Base-by-base conservation (phyloP, 306 rosid species). In the Cucumis cinereus region DNA sequence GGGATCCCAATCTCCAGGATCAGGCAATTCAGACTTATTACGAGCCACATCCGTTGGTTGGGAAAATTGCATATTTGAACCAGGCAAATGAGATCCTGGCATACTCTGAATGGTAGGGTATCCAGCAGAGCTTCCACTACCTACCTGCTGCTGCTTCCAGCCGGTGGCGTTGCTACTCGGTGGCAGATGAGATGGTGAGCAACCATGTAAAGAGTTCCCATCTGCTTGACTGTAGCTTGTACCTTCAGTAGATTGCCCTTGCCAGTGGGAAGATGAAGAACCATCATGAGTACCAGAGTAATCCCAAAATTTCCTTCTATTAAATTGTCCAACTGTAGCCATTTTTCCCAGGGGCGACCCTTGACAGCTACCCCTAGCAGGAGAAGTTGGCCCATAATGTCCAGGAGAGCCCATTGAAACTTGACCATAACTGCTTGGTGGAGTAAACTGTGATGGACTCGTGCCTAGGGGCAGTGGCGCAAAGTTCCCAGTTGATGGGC, bases 1-100 rank as follows among this genome's bases (percentile, higher is more conserved):
- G 68, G 99, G 99, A 84, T 95, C 99, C 99, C 99, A 95, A 72
- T 95, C 99, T 77, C 93, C 96, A 73, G 98, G 98, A 87, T 95
- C 92, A 76, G 99, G 99, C 86, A 89, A 78, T 70, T 89, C 99
- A 3, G 83, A 79, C 82, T 81, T 87, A 60, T 92, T 94, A 78
- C 79, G 92, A 76, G 79, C 56, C 75, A 75, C 74, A 55, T 89
- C 93, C 1, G 80, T 63, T 12, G 87, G 79, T 55, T 85, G 89
- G 28, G 85, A 63, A 73, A 85, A 81, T 77, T 83, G 90, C 79
- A 83, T 68, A 71, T 40, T 84, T 60, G 90, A 83, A 80, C 91
- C 77, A 43, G 82, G 87, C 55, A 67, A 71, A 78, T 78, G 77
- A 80, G 85, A 74, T 53, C 90, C 82, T 35, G 93, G 78, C 77